Evolutionary conservation across 768 basidiomycete genomes (phyloP), one percentile per base, ranked within the genome.

Genomic region (Lyophyllum semitale): DNA sequence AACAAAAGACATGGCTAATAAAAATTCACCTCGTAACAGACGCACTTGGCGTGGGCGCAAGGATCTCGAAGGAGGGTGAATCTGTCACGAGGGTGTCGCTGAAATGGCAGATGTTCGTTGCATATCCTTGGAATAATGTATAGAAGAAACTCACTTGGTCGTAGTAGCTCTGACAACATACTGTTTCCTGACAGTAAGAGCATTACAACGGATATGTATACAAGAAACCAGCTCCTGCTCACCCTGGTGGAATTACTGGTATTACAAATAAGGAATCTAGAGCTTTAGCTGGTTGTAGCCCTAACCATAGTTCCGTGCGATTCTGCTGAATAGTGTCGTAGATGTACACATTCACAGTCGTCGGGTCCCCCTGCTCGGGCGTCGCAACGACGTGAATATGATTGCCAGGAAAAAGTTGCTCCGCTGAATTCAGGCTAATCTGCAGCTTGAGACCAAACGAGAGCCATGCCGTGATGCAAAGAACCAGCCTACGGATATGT

Each of bases 321-420:
- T 40, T 29, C 8, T 40, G 15, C 4, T 26, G 22, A 4, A 38
- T 27, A 13, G 53, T 48, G 23, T 55, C 38, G n/a, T 40, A 40
- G 45, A 55, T 48, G 38, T 55, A 55, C 9, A 55, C 17, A 30
- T 55, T 49, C 26, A 48, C 47, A 6, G 25, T 18, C 13, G 46
- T 6, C 27, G 53, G 53, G 23, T 55, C 53, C 13, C 35, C 43
- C 17, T 46, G 23, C 8, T 37, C 38, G 9, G 47, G 23, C 29
- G 47, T 49, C 12, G 53, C 40, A 17, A 27, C 25, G 20, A 55
- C 25, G 15, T 48, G 25, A 11, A 55, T 55, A 2, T 4, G 17
- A 13, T 45, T 45, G n/a, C 53, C 53, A 32, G 47, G 47, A 20
- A 48, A 8, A 18, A 50, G 33, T 11, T 27, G 46, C 20, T 27